These are phyloP conservation scores for Schizosaccharomyces japonicus DNA, from an alignment of 805 yeast species.

Conservation along the genomic window DNA sequence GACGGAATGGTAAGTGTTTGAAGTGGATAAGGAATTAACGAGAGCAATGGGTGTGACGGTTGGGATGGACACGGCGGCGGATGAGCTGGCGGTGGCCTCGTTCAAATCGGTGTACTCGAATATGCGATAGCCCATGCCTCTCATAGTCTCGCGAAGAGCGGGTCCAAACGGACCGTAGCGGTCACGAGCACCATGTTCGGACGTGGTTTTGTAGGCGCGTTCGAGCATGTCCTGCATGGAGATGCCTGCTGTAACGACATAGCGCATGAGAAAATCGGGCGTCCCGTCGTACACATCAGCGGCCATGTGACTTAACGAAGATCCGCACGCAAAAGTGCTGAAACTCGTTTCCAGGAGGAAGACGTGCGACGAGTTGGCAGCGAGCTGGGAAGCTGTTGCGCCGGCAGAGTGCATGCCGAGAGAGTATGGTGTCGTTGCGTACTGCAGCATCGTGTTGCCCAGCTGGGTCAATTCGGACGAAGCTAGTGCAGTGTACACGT, in stretches of 20 bases:
- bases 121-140: not conserved
- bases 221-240: not conserved
- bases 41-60: not conserved
- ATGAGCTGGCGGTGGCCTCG: no score
- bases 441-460: no score
- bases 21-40: no score
- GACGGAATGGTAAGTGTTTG: not conserved
- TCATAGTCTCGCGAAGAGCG: not conserved
- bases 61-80: not conserved
- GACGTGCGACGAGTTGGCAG: not conserved
- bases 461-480: no score
- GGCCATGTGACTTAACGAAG: not conserved
- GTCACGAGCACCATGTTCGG: not conserved
- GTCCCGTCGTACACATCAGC: not conserved
- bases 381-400: no score
- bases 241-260: not conserved
- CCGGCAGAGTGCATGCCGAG: no score
- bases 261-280: not conserved
- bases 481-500: no score
- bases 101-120: not conserved
- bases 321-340: not conserved
- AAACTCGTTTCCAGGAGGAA: not conserved
- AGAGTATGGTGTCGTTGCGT: no score
- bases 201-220: not conserved
- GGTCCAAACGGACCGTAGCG: slow-evolving; percentile 3